phyloP scores from a whole-genome alignment of 1,284 basidiomycete species.

The Phaffia rhodozyma region DNA sequence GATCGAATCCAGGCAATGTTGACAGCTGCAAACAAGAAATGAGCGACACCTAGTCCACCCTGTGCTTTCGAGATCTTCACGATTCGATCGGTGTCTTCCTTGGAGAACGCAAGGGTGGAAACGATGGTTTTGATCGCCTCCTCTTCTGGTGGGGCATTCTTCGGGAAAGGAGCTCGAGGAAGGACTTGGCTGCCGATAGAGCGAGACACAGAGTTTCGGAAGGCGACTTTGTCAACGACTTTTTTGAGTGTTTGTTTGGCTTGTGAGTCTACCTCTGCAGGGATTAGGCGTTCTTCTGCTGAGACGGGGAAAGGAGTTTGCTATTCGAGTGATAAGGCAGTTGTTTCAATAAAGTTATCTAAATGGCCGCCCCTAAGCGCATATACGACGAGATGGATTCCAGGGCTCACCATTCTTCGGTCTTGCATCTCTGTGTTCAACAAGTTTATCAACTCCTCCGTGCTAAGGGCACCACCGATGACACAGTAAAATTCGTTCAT shows the following conservation, averaged over 20 bases:
- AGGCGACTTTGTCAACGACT: too few relatives aligned
- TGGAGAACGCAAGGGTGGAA: constrained; percentile 23
- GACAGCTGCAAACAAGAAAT: constrained; percentile 22
- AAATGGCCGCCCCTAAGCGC: too few relatives aligned
- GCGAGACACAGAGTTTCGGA: too few relatives aligned
- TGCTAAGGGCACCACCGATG: constrained; percentile 29
- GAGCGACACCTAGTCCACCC: constrained; percentile 20
- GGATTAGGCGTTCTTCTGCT: too few relatives aligned
- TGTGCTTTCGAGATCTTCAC: constrained; percentile 21
- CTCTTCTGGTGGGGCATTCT: constrained; percentile 21
- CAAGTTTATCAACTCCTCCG: constrained; percentile 22
- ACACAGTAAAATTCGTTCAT: constrained; percentile 59
- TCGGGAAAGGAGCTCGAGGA: neutral
- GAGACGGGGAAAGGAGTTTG: too few relatives aligned
- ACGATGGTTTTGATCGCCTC: constrained; percentile 23
- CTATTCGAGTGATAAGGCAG: too few relatives aligned
- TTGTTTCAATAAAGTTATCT: too few relatives aligned
- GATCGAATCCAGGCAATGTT: constrained; percentile 19
- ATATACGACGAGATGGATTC: too few relatives aligned
- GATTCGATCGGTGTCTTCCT: constrained; percentile 19
- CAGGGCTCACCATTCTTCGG: too few relatives aligned
- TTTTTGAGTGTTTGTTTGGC: too few relatives aligned
- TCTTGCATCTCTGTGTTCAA: neutral
- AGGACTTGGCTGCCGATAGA: too few relatives aligned
- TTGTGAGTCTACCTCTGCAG: too few relatives aligned